Base-by-base conservation (phyloP, 768 basidiomycete genomes). In the Floccularia luteovirens region DNA sequence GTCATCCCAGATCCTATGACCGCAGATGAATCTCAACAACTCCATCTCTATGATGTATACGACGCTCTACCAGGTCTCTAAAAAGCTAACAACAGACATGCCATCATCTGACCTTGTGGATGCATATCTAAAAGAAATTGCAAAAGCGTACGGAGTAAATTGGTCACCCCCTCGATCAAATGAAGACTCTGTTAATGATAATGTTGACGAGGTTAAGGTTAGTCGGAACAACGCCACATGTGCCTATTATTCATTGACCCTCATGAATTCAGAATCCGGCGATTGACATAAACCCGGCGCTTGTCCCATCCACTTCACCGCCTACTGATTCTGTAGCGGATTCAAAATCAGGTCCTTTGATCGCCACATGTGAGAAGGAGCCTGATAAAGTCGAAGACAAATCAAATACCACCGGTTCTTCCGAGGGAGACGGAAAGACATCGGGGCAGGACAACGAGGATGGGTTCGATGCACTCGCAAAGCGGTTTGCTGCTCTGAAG, bases 41-140 rank as follows among this genome's bases (percentile, higher is more conserved):
- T n/a, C n/a, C n/a, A n/a, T n/a, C n/a, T n/a, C n/a, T 34, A 7
- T 8, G 20, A 14, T 34, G 16, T 19, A 7, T 34, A 19, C 20
- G 32, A 17, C 16, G n/a, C 7, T 34, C 32, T 14, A 30, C 14
- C 8, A 34, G 90, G 75, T 96, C 36, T 62, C 78, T 31, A 79
- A 73, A 51, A 97, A 97, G 58, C 61, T 93, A 11, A 53, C 64
- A 13, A 61, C 82, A 22, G 72, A 69, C 39, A 84, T 84, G 3
- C 94, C 94, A 7, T 67, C 83, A 1, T 22, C 67, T 5, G 73
- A 77, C 22, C 70, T 97, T 4, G 89, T 98, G 6, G 83, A 96
- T 50, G 89, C 76, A 13, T 98, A 97, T 60, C 67, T 97, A 12
- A 62, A 63, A 36, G 92, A 96, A 61, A 97, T 98, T 48, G 84